These are phyloP conservation scores for Cladobotryum mycophilum DNA, from an alignment of 2,329 filamentous ascomycete genomes.

Conservation along the genomic window DNA sequence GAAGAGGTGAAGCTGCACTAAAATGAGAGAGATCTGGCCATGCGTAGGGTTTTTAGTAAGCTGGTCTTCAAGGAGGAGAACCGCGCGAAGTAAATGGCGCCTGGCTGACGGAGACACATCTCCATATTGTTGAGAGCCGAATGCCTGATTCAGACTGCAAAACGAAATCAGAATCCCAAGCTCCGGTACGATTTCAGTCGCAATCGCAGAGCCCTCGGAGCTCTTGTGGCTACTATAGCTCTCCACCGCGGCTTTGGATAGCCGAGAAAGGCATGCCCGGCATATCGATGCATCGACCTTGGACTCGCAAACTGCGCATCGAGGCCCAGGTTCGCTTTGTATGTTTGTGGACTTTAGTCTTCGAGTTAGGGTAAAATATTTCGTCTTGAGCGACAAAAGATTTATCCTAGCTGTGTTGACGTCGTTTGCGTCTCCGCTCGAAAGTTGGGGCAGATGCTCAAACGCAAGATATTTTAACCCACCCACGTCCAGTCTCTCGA, in stretches of 20 bases:
- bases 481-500: constrained; percentile 34
- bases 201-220: neutral
- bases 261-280: constrained; percentile 17
- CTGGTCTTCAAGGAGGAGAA: constrained; percentile 45
- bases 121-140: constrained; percentile 4
- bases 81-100: constrained; percentile 40
- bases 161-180: constrained; percentile 29
- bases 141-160: constrained; percentile 28
- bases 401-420: constrained; percentile 21
- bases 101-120: constrained; percentile 12
- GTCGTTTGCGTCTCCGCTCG: constrained; percentile 20
- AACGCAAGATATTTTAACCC: constrained; percentile 37
- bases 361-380: constrained; percentile 39
- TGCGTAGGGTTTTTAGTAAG: constrained; percentile 40
- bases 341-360: constrained; percentile 16
- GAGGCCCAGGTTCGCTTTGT: constrained; percentile 15
- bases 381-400: constrained; percentile 36
- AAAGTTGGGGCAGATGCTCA: constrained; percentile 27
- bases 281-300: constrained; percentile 17
- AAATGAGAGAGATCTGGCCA: constrained; percentile 40
- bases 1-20: constrained; percentile 46
- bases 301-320: constrained; percentile 20
- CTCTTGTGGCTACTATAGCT: constrained; percentile 12
- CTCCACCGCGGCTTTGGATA: constrained; percentile 19
- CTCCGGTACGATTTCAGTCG: constrained; percentile 24